These are phyloP conservation scores for Eucalyptus tenuipes DNA, from an alignment of 345 rosid genomes.

Conservation along the genomic window DNA sequence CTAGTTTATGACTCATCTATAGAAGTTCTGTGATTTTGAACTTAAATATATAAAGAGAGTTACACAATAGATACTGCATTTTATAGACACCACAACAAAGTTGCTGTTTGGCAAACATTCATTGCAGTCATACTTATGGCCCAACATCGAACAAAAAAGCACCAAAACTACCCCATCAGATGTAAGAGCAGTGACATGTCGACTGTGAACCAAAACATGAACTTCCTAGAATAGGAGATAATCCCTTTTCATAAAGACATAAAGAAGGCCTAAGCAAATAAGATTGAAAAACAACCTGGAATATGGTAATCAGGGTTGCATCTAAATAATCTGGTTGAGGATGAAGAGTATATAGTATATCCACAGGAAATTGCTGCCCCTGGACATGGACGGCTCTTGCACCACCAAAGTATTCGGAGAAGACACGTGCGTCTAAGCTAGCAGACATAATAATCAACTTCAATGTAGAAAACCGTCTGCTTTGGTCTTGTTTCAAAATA, in stretches of 20 bases:
- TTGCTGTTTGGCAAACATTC: background rate
- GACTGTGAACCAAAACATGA: background rate
- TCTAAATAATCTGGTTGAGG: conserved; percentile 73
- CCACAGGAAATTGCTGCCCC: conserved; percentile 82
- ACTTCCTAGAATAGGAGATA: background rate
- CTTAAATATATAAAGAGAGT: background rate
- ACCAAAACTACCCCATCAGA: background rate
- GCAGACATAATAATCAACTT: conserved; percentile 94
- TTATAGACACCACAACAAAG: background rate
- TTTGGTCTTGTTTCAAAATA: conserved; percentile 31
- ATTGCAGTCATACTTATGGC: background rate
- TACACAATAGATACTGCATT: background rate
- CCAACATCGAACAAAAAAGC: background rate
- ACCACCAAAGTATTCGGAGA: conserved; percentile 73
- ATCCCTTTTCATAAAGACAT: background rate
- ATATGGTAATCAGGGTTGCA: conserved; percentile 61
- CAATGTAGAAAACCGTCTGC: conserved; percentile 41
- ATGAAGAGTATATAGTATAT: conserved; percentile 51
- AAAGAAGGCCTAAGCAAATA: background rate
- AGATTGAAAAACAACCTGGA: conserved; percentile 51
- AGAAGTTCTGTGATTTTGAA: background rate
- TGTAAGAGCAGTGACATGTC: background rate
- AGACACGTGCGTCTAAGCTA: conserved; percentile 86
- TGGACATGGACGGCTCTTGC: conserved; percentile 83
- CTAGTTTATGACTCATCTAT: background rate